Evolutionary conservation across 805 yeast genomes (phyloP).

Genomic region (Saturnispora serradocipensis): DNA sequence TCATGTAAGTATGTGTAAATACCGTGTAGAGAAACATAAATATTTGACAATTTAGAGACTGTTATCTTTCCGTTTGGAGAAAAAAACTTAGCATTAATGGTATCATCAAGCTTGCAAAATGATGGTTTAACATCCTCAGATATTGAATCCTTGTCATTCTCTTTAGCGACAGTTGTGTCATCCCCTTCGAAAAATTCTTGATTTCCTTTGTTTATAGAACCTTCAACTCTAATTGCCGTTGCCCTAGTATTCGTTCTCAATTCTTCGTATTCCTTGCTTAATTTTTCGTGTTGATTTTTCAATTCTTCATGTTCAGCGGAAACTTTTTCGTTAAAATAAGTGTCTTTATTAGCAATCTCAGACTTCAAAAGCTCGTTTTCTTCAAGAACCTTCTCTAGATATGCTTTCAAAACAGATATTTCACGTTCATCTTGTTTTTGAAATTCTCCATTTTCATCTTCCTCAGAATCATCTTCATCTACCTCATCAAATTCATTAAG

Average conservation of each 20-base stretch:
- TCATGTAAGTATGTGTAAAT: conserved; percentile 27
- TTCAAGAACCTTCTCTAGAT: conserved; percentile 13
- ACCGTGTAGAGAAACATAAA: conserved; percentile 41
- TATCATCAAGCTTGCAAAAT: conserved; percentile 6
- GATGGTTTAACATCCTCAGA: conserved; percentile 14
- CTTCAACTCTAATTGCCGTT: not conserved
- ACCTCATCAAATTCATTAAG: conserved; percentile 5
- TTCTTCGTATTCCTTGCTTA: not conserved
- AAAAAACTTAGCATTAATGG: conserved; percentile 6
- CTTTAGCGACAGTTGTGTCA: conserved; percentile 13
- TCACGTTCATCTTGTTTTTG: conserved; percentile 11
- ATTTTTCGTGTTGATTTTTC: not conserved
- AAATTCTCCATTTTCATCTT: conserved; percentile 10
- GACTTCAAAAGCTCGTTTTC: conserved; percentile 10
- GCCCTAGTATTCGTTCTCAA: not conserved
- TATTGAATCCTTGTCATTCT: conserved; percentile 47
- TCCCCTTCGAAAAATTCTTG: not conserved
- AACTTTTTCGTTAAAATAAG: not conserved
- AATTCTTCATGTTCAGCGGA: conserved; percentile 1
- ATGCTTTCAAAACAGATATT: conserved; percentile 10
- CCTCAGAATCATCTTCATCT: not conserved
- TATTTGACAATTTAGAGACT: conserved; percentile 32
- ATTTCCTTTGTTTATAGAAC: not conserved
- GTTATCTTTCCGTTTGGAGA: conserved; percentile 38
- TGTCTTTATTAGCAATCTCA: not conserved